Evolutionary conservation across 116 monocot species (phyloP).

Genomic region (Posidonia oceanica): DNA sequence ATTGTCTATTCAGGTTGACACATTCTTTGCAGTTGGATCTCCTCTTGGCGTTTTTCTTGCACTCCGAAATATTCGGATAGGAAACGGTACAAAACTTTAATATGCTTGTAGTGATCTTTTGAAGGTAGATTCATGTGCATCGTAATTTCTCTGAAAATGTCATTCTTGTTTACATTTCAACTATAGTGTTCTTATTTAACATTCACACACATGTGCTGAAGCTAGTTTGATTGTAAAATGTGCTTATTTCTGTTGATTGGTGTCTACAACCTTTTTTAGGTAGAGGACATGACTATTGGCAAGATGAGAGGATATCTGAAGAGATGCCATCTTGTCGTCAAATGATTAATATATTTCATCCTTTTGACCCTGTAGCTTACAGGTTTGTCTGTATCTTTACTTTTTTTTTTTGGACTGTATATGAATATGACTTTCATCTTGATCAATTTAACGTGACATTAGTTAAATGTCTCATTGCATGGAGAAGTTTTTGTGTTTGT

Average conservation of each 20-base stretch:
- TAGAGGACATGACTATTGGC: slow-evolving; percentile 87
- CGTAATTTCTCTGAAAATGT: too few species aligned
- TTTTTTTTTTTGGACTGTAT: background rate
- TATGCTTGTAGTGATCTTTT: background rate
- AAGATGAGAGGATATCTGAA: slow-evolving; percentile 72
- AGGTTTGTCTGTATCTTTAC: slow-evolving; percentile 52
- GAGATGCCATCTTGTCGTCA: slow-evolving; percentile 81
- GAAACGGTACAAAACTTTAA: slow-evolving; percentile 48
- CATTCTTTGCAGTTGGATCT: slow-evolving; percentile 97
- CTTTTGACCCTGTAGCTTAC: slow-evolving; percentile 98
- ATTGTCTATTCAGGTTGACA: slow-evolving; percentile 61
- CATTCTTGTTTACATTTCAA: too few species aligned
- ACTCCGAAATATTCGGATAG: slow-evolving; percentile 82
- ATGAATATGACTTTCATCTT: background rate
- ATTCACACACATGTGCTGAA: background rate
- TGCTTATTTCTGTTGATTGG: background rate
- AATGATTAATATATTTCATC: slow-evolving; percentile 99
- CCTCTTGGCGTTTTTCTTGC: slow-evolving; percentile 96
- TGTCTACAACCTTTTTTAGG: slow-evolving; percentile 25
- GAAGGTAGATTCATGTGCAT: too few species aligned
- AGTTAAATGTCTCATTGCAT: too few species aligned
- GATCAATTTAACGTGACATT: too few species aligned
- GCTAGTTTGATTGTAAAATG: background rate
- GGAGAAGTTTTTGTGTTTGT: too few species aligned
- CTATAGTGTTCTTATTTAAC: background rate